Base-by-base conservation (phyloP, 108 stramenopile genomes). In the Phaeodactylum tricornutum region DNA sequence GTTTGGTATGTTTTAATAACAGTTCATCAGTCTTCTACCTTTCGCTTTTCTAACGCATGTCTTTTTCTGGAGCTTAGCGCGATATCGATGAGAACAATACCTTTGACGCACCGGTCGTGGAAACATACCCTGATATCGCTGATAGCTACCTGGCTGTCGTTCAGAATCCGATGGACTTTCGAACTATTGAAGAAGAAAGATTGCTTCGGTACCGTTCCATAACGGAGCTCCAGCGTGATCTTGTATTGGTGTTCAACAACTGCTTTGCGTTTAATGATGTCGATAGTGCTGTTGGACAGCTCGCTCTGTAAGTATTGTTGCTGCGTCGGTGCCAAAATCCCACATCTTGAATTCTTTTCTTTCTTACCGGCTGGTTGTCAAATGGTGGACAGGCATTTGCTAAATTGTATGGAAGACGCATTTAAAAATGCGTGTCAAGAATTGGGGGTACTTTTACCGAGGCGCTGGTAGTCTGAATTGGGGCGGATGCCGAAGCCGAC, bases 161-260 rank as follows among this genome's bases (percentile, higher is more conserved):
- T 9, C 29, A 61, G 21, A 24, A 50, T 0, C 88, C 88, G 2
- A 83, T 90, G 84, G 83, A 84, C 45, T 77, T 90, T 37, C 64
- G 77, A 42, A 85, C 88, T 7, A 90, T 90, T 14, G 67, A 62
- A 41, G 74, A 81, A 50, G 79, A 83, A 15, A 65, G 64, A 3
- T 30, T 89, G 19, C 62, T 60, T 35, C 12, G 16, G 5, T 89
- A 85, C 43, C 16, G 54, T 28, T 28, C 49, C 43, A 86, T 86
- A 12, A 23, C 48, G 7, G 77, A 85, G 43, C 50, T 90, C 19
- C 81, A 84, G 49, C 42, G 79, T 0, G 84, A 90, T 51, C 56
- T 90, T 0, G 71, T 79, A 14, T 59, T 77, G 17, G 67, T 73
- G 12, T 79, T 84, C 48, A 33, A 57, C 19, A 79, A 81, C 47